A percentile compares a stretch with the other conserved stretches of the same genome.
phyloP scores from a whole-genome alignment of 495 filamentous ascomycete species.

The Penicillium egyptiacum region DNA sequence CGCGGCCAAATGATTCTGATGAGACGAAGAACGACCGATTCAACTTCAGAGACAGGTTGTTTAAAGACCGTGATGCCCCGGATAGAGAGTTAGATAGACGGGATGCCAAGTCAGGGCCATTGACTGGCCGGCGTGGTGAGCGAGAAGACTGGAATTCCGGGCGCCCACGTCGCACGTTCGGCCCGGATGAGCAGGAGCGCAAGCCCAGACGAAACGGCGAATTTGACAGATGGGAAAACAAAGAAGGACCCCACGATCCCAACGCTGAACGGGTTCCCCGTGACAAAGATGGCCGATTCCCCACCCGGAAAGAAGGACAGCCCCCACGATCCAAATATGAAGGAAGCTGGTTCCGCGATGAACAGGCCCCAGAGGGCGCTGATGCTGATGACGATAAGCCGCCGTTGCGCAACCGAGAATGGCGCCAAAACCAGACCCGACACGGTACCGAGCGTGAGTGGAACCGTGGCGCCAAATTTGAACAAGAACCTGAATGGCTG shows the following conservation, averaged over 20 bases:
- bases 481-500: constrained; percentile 85
- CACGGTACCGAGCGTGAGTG: constrained; percentile 65
- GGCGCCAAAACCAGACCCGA: constrained; percentile 62
- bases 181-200: constrained; percentile 56
- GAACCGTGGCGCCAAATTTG: constrained; percentile 50
- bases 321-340: constrained; percentile 51
- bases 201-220: constrained; percentile 61
- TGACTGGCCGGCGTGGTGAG: constrained; percentile 50
- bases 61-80: constrained; percentile 47
- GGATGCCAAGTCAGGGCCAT: constrained; percentile 36
- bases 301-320: constrained; percentile 45
- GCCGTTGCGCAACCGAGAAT: constrained; percentile 60
- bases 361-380: constrained; percentile 50
- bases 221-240: constrained; percentile 55
- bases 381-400: constrained; percentile 57
- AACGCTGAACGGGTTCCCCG: constrained; percentile 44
- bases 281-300: constrained; percentile 51
- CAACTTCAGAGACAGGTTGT: constrained; percentile 57
- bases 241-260: constrained; percentile 46
- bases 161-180: constrained; percentile 53
- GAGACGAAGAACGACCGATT: constrained; percentile 58
- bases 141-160: constrained; percentile 60
- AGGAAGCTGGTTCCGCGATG: constrained; percentile 58
- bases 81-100: constrained; percentile 48
- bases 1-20: constrained; percentile 50